Percentiles rank a stretch among this genome's conserved stretches.
These are phyloP conservation scores for Fraxinus dipetala DNA, from an alignment of 305 asterid genomes.

Conservation along the genomic window DNA sequence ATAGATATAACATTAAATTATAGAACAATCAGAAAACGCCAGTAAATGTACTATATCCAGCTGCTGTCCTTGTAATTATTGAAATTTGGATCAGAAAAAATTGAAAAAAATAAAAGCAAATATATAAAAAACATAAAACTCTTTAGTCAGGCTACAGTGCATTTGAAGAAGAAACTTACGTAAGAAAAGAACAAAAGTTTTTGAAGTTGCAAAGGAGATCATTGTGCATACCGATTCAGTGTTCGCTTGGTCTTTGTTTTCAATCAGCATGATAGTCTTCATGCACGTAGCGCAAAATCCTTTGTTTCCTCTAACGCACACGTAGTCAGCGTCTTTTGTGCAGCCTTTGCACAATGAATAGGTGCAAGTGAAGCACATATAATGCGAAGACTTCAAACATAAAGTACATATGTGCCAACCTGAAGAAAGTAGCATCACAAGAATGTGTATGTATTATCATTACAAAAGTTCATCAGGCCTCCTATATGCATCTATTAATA, in stretches of 20 bases:
- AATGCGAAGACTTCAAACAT: conserved; percentile 70
- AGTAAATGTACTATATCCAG: not conserved
- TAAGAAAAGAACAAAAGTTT: not conserved
- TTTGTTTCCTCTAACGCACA: conserved; percentile 69
- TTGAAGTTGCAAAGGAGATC: conserved; percentile 16
- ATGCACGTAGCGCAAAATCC: conserved; percentile 93
- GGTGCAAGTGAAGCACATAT: conserved; percentile 89
- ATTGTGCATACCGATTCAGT: conserved; percentile 57
- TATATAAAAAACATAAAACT: not conserved
- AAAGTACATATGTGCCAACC: conserved; percentile 99
- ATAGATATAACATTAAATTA: not conserved
- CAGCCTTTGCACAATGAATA: conserved; percentile 94
- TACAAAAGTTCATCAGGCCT: conserved; percentile 14
- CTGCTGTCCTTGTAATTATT: not conserved
- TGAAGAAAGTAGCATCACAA: conserved; percentile 43
- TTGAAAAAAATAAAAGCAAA: not conserved
- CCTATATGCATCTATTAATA: not conserved
- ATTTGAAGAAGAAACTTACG: conserved; percentile 2
- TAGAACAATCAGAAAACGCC: not conserved
- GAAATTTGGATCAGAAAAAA: not conserved
- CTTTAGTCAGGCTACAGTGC: not conserved
- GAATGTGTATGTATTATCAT: conserved; percentile 20
- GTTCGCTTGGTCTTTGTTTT: conserved; percentile 68
- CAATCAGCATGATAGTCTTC: conserved; percentile 81
- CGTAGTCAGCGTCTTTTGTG: conserved; percentile 58